A percentile compares a stretch with the other conserved stretches of the same genome.
Conservation (phyloP, 352 stramenopile species). For the Phytophthora citricola region DNA sequence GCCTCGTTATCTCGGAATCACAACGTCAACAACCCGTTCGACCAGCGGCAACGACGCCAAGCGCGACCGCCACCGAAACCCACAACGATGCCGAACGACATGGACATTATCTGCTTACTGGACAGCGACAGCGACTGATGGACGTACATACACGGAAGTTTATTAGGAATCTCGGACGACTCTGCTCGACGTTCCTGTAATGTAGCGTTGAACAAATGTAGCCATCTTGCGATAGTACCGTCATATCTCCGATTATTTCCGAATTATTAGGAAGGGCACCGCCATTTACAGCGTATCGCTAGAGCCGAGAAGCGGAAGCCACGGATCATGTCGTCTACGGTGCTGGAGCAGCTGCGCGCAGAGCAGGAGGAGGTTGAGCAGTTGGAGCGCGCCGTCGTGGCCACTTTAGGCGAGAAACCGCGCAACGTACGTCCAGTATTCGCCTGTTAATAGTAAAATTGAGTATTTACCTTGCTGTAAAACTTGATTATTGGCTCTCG, state of each 20-base stretch:
- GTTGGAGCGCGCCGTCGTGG: constrained; percentile 75
- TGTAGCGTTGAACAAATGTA: constrained; percentile 15
- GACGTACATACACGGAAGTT: constrained; percentile 11
- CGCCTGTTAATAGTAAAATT: too few species aligned
- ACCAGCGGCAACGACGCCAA: constrained; percentile 42
- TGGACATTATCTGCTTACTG: constrained; percentile 81
- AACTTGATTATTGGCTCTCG: constrained; percentile 3
- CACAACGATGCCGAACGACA: constrained; percentile 32
- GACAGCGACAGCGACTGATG: constrained; percentile 81
- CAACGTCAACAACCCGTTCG: constrained; percentile 60
- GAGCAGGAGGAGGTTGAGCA: constrained; percentile 85
- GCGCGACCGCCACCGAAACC: constrained; percentile 25
- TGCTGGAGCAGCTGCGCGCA: constrained; percentile 83
- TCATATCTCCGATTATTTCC: constrained; percentile 26
- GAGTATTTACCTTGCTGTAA: neutral
- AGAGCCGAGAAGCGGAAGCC: constrained; percentile 1
- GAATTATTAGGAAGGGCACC: constrained; percentile 4
- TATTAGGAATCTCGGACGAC: constrained; percentile 25
- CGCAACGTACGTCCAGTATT: constrained; percentile 66
- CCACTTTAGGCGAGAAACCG: constrained; percentile 79
- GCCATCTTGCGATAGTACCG: constrained; percentile 21
- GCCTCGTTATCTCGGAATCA: constrained; percentile 65
- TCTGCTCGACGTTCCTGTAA: constrained; percentile 10
- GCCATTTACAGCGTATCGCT: constrained; percentile 13
- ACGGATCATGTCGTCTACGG: constrained; percentile 79